Evolutionary conservation across 306 rosid species (phyloP), one percentile per base, ranked within the genome.

Genomic region (Trifolium pratense): DNA sequence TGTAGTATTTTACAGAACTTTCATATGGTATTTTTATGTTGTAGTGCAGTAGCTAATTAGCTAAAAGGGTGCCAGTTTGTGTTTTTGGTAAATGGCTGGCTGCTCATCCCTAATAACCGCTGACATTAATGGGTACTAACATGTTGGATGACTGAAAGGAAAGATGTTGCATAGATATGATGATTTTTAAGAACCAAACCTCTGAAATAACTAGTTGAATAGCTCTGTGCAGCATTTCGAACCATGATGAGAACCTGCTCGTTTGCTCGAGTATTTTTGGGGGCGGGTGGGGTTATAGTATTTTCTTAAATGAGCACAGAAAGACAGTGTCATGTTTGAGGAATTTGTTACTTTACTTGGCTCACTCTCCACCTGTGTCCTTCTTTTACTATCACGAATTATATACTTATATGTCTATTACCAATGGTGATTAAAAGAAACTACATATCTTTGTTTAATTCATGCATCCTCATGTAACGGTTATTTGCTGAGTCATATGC

Each of bases 251-350:
- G 29, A 53, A 18, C 59, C 14, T 45, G 51, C 4, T 45, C 6
- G 6, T 45, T 45, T 45, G n/a, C 51, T 45, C 51, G 1, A 43
- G n/a, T 45, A 14, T 23, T 25, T 25, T 23, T 6, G 49, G 26
- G 3, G 48, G 2, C 11, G 6, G 17, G 8, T 51, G 17, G 52
- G 7, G 39, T 0, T 18, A 10, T 10, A 7, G 13, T 13, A 9
- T 53, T 18, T 9, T 7, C 14, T 20, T 53, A 59, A 59, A 29
- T 6, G 66, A 59, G 20, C 66, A 31, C 31, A 15, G 25, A 12
- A 57, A 60, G 32, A 34, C 67, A 70, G 15, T 60, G 25, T 51
- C 57, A 20, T 15, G 42, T 73, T 71, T 65, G 71, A 56, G 71
- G 55, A 25, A 51, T 61, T 49, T 37, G n/a, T 31, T 65, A 65